Evolutionary conservation across 169 alveolate species (phyloP).

Genomic region (Plasmodium cynomolgi): DNA sequence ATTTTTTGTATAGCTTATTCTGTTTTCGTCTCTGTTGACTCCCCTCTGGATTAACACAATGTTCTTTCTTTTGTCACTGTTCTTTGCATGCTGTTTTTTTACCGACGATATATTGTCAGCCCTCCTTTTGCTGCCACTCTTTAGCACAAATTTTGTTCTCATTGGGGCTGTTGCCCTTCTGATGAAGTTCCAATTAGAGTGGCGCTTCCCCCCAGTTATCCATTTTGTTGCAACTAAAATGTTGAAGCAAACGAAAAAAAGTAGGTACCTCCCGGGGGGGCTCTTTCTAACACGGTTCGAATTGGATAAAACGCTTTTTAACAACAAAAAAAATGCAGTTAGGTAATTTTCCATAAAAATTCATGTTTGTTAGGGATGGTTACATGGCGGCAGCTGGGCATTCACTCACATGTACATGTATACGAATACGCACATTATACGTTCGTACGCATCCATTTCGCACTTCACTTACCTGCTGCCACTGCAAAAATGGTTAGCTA

Average conservation of each 20-base stretch:
- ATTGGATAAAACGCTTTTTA: conserved; percentile 24
- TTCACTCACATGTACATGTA: neutral
- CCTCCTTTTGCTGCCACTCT: neutral
- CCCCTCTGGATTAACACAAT: conserved; percentile 52
- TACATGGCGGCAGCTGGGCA: neutral
- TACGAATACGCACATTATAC: conserved; percentile 23
- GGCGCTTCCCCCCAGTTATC: neutral
- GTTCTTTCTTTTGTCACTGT: conserved; percentile 7
- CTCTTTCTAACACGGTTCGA: conserved; percentile 6
- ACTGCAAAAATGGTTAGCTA: neutral
- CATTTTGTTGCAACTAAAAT: conserved; percentile 47
- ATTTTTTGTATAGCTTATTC: conserved; percentile 30
- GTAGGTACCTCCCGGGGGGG: conserved; percentile 2
- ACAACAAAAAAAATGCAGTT: conserved; percentile 46
- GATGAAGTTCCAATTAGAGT: conserved; percentile 10
- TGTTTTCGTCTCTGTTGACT: conserved; percentile 5
- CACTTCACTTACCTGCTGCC: neutral
- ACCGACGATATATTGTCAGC: neutral
- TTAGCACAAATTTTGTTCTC: neutral
- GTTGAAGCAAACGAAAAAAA: conserved; percentile 23
- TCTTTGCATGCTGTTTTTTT: conserved; percentile 1
- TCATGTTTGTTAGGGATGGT: neutral
- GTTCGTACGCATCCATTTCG: neutral
- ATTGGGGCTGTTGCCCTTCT: neutral
- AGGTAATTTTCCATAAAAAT: conserved; percentile 66